Conservation (phyloP, 2,329 filamentous ascomycete species). For the Exophiala dermatitidis region DNA sequence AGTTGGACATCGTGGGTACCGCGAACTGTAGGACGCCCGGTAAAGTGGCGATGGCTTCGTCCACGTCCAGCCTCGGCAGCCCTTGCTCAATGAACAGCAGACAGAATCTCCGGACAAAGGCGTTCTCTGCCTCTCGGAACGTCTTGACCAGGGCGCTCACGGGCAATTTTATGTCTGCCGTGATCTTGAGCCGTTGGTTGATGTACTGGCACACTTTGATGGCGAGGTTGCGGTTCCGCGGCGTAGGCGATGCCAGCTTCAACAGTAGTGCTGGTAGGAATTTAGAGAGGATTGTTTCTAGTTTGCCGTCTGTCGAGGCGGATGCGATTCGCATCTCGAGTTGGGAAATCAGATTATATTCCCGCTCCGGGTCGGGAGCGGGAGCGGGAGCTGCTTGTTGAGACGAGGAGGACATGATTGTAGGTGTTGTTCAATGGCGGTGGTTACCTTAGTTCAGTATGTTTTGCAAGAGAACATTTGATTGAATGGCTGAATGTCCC, state of each 20-base stretch:
- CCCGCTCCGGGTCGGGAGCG: slow-evolving; percentile 52
- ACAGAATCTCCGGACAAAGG: slow-evolving; percentile 80
- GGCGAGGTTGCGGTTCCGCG: slow-evolving; percentile 71
- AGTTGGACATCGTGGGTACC: slow-evolving; percentile 14
- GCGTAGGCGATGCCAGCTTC: slow-evolving; percentile 75
- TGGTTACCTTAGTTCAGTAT: background rate
- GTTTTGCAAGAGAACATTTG: no score
- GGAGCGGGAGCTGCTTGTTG: slow-evolving; percentile 7
- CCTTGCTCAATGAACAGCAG: slow-evolving; percentile 85
- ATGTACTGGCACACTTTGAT: slow-evolving; percentile 65
- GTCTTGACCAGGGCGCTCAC: slow-evolving; percentile 79
- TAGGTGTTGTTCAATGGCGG: background rate
- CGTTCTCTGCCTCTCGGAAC: slow-evolving; percentile 70
- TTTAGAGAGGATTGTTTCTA: slow-evolving; percentile 67
- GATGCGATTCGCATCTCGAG: slow-evolving; percentile 78
- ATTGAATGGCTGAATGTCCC: no score
- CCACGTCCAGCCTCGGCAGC: slow-evolving; percentile 51
- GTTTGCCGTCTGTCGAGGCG: slow-evolving; percentile 74
- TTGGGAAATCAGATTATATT: slow-evolving; percentile 75
- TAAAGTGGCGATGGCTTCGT: slow-evolving; percentile 65
- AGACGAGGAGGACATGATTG: background rate
- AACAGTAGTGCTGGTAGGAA: slow-evolving; percentile 77
- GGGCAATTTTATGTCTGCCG: slow-evolving; percentile 64
- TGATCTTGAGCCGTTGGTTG: slow-evolving; percentile 56
- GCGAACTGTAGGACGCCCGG: slow-evolving; percentile 63